Percentiles rank a stretch among this genome's conserved stretches.
Evolutionary conservation across 208 protist species (phyloP).

Genomic region (Leishmania aethiopica): DNA sequence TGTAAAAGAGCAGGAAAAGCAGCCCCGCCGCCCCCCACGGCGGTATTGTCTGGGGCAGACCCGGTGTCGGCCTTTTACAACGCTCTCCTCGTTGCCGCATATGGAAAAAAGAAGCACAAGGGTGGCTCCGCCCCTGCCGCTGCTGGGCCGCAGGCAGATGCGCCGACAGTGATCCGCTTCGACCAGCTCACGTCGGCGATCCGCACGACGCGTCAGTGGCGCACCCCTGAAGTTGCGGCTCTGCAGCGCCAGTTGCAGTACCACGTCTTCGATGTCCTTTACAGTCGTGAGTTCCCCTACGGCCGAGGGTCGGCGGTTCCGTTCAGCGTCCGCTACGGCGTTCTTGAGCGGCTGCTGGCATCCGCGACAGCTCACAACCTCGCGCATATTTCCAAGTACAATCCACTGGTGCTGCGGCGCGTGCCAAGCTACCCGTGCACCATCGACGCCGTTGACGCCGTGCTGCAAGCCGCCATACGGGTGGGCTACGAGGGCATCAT

Average conservation of each 20-base stretch:
- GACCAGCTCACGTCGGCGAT: slow-evolving; percentile 78
- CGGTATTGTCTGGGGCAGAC: background rate
- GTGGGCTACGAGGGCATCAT: slow-evolving; percentile 89
- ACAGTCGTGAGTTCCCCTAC: slow-evolving; percentile 45
- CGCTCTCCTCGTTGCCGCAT: slow-evolving; percentile 2
- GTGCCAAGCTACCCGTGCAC: slow-evolving; percentile 53
- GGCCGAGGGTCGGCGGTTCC: slow-evolving; percentile 18
- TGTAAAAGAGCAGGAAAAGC: background rate
- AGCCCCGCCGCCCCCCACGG: background rate
- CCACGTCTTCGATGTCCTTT: slow-evolving; percentile 88
- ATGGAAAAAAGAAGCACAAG: background rate
- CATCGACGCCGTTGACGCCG: slow-evolving; percentile 36
- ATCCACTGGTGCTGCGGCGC: slow-evolving; percentile 39
- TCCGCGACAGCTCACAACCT: slow-evolving; percentile 22
- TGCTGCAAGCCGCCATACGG: slow-evolving; percentile 48
- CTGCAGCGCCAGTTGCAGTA: slow-evolving; percentile 79
- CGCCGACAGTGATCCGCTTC: slow-evolving; percentile 52
- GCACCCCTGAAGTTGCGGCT: slow-evolving; percentile 56
- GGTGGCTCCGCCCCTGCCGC: background rate
- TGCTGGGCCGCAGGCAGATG: background rate
- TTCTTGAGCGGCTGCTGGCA: slow-evolving; percentile 39
- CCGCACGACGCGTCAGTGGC: slow-evolving; percentile 62
- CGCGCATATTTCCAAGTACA: slow-evolving; percentile 21
- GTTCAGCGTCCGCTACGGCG: slow-evolving; percentile 54
- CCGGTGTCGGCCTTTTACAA: slow-evolving; percentile 14